These are phyloP conservation scores for Chrysochromulina tobinii DNA, from an alignment of 78 protist genomes.

Conservation along the genomic window DNA sequence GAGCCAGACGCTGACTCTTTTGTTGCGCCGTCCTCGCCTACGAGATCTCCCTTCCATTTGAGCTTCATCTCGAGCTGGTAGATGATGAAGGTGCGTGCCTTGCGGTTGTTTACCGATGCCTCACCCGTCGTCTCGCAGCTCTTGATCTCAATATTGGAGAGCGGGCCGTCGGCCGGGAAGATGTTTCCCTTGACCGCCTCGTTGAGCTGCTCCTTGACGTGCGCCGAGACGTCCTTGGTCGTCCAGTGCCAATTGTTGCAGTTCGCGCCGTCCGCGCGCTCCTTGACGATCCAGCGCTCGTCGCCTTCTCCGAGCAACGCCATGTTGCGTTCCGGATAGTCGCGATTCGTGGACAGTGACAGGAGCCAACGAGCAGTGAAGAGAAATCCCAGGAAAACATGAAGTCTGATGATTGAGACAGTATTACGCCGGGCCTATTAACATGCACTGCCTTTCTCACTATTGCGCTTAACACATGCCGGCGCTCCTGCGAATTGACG, in stretches of 20 bases:
- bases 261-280: slow-evolving; percentile 32
- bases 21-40: too few relatives aligned
- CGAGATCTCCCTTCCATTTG: background rate
- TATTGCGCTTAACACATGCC: too few relatives aligned
- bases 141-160: background rate
- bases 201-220: background rate
- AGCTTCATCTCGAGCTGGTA: slow-evolving; percentile 17
- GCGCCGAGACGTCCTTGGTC: background rate
- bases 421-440: too few relatives aligned
- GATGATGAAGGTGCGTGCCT: background rate
- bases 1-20: too few relatives aligned
- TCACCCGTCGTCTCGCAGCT: background rate
- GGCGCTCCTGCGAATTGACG: too few relatives aligned
- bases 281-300: slow-evolving; percentile 31
- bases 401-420: too few relatives aligned
- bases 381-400: too few relatives aligned
- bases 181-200: background rate
- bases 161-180: background rate
- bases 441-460: too few relatives aligned
- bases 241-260: slow-evolving; percentile 33
- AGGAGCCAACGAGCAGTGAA: too few relatives aligned
- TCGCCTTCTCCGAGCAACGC: slow-evolving; percentile 10
- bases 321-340: background rate
- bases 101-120: background rate
- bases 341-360: too few relatives aligned